Conservation (phyloP, 345 rosid genomes). For the Citrus unshiu region DNA sequence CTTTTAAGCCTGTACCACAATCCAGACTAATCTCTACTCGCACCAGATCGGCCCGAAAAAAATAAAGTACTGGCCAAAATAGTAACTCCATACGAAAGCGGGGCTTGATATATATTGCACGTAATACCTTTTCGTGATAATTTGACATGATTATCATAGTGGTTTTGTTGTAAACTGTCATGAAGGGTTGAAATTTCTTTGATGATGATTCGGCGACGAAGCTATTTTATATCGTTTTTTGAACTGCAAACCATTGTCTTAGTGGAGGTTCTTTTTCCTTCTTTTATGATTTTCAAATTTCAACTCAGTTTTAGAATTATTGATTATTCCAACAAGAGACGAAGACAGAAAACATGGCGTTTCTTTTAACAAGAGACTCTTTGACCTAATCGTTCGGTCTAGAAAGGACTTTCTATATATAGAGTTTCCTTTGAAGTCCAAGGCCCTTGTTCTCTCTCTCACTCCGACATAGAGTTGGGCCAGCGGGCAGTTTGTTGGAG, state of each 20-base stretch:
- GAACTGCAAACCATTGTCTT: background rate
- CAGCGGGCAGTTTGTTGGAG: no score
- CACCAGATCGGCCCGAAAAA: rapidly evolving
- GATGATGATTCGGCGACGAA: background rate
- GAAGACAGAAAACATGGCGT: no score
- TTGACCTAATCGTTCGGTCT: no score
- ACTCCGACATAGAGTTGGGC: no score
- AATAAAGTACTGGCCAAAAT: rapidly evolving
- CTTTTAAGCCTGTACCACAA: rapidly evolving
- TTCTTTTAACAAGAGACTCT: no score
- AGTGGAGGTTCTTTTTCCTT: background rate
- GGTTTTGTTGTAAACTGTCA: background rate
- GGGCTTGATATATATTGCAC: rapidly evolving
- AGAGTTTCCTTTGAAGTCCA: no score
- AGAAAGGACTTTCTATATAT: no score
- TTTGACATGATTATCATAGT: background rate
- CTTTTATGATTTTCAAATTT: background rate
- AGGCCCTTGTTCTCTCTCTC: no score
- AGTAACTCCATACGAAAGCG: rapidly evolving
- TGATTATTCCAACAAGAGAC: no score
- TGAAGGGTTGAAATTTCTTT: background rate
- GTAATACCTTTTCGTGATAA: background rate
- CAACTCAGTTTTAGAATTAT: background rate
- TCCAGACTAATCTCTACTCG: rapidly evolving
- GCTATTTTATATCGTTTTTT: background rate